Evolutionary conservation across 805 yeast genomes (phyloP), one percentile per base, ranked within the genome.

Genomic region (Yarrowia porcina): DNA sequence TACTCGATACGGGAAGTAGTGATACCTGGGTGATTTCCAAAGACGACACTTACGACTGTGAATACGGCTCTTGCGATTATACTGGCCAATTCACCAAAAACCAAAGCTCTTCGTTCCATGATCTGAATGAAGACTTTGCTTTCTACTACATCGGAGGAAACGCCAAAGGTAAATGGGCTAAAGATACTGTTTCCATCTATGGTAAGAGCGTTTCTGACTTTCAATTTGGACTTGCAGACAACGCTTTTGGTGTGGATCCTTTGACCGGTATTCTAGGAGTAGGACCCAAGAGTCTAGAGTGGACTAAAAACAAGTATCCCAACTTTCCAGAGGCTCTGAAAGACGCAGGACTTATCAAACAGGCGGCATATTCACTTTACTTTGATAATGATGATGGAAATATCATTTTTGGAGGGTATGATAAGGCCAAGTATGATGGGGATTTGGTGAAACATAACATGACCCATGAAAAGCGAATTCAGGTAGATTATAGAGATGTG

Each of bases 1-100:
- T 85, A 38, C 70, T 88, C n/a, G 94, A 88, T 69, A 88, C 92
- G 0, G 94, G 93, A 2, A 86, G 91, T 0, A 80, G 89, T 0
- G 93, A 88, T 71, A 73, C 88, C 21, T 87, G 90, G 89, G 82
- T 87, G 21, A 77, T 82, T 64, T 76, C 79, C 27, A 49, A 32
- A 30, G 70, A 80, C 11, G 30, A 62, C 20, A 65, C 67, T 15
- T 36, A 70, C 67, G 28, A 65, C 63, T 61, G 64, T 42, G 65
- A 66, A 17, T 32, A 33, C n/a, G 41, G 61, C 13, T 47, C 62
- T 4, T 38, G 44, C 15, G 49, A 56, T 44, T 67, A 70, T 15
- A 64, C 69, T 3, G 64, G 73, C 7, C 47, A 65, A 12, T 75
- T 71, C 59, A 71, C 72, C 65, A 68, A 70, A 10, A 17, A 69